Conservation (phyloP, 768 basidiomycete species). For the Hygrophorus pudorinus region DNA sequence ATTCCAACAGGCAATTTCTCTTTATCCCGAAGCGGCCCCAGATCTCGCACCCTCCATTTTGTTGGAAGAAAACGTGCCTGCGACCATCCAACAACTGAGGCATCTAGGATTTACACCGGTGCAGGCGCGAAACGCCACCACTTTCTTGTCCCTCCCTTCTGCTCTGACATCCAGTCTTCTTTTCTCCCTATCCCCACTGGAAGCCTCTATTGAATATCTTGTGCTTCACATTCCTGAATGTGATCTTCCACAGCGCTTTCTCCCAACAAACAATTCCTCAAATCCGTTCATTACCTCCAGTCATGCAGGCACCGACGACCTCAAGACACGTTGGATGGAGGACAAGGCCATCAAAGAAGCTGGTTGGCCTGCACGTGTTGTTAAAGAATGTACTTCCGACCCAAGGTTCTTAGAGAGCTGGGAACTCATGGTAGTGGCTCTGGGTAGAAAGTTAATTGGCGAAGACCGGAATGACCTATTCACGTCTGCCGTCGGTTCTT, state of each 20-base stretch:
- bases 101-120: conserved; percentile 54
- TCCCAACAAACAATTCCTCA: conserved; percentile 55
- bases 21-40: conserved; percentile 36
- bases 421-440: conserved; percentile 42
- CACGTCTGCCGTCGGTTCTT: not conserved
- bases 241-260: conserved; percentile 69
- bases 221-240: conserved; percentile 79
- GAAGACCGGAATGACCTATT: conserved; percentile 16
- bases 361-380: conserved; percentile 68
- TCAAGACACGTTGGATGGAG: conserved; percentile 71
- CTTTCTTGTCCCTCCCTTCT: conserved; percentile 50
- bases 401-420: conserved; percentile 32
- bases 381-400: conserved; percentile 43
- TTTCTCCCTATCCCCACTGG: conserved; percentile 45
- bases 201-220: conserved; percentile 79
- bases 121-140: conserved; percentile 43
- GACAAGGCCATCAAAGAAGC: conserved; percentile 76
- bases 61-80: conserved; percentile 28
- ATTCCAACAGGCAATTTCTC: conserved; percentile 33
- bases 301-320: conserved; percentile 49
- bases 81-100: conserved; percentile 45
- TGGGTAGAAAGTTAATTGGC: conserved; percentile 49
- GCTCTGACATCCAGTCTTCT: conserved; percentile 55
- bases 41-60: conserved; percentile 27
- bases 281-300: conserved; percentile 58